Percentiles rank a stretch among this genome's conserved stretches.
Conservation (phyloP, 768 basidiomycete species). For the Tephrocybe sp. region DNA sequence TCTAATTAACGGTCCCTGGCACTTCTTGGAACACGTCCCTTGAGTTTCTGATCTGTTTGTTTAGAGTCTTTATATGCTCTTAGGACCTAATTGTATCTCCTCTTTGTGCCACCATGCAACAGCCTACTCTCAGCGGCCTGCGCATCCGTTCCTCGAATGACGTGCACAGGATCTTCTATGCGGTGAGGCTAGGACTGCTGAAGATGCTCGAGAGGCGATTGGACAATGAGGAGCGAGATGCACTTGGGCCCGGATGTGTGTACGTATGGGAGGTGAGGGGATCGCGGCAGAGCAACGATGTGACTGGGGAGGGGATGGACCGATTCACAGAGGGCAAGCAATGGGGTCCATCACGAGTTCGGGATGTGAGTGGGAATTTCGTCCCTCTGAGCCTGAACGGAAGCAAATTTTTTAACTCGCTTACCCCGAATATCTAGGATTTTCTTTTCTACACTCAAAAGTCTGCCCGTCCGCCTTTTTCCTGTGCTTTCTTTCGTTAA, state of each 20-base stretch:
- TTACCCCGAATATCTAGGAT: constrained; percentile 44
- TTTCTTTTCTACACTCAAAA: constrained; percentile 86
- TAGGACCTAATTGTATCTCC: not conserved
- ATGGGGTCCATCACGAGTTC: constrained; percentile 81
- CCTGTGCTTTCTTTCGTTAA: not conserved
- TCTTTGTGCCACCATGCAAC: constrained; percentile 38
- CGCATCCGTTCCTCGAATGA: constrained; percentile 77
- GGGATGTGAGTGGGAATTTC: constrained; percentile 65
- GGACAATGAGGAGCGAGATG: constrained; percentile 71
- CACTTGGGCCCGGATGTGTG: constrained; percentile 50
- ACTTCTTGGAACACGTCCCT: constrained; percentile 5
- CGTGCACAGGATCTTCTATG: constrained; percentile 80
- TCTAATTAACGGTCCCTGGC: constrained; percentile 24
- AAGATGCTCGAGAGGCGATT: constrained; percentile 75
- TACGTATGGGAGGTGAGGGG: constrained; percentile 78
- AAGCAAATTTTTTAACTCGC: constrained; percentile 11
- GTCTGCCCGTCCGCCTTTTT: constrained; percentile 42
- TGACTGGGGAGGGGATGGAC: constrained; percentile 79
- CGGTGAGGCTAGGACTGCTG: constrained; percentile 58
- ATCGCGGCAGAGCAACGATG: constrained; percentile 55
- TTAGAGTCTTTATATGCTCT: constrained; percentile 1
- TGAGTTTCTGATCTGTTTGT: constrained; percentile 8
- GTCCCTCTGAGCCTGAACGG: constrained; percentile 13
- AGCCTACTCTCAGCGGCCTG: constrained; percentile 67
- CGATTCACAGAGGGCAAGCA: constrained; percentile 81